phyloP scores from a whole-genome alignment of 2,329 filamentous ascomycete species.

The Nothophoma quercina region DNA sequence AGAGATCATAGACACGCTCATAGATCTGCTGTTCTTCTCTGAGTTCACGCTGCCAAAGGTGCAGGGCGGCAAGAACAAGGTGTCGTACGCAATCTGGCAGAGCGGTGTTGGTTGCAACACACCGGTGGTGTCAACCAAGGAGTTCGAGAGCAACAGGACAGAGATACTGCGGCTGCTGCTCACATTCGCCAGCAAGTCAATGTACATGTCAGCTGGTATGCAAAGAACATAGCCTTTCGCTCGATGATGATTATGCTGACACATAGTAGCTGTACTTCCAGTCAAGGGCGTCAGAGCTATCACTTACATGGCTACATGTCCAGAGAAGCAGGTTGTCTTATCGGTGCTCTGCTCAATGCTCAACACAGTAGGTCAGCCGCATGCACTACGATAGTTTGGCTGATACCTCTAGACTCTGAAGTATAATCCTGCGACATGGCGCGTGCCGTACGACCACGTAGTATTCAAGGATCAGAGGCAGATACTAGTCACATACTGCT shows the following conservation, averaged over 20 bases:
- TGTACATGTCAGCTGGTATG: constrained; percentile 84
- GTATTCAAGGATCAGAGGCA: constrained; percentile 92
- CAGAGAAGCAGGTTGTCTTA: constrained; percentile 90
- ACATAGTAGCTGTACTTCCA: constrained; percentile 68
- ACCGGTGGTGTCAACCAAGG: constrained; percentile 84
- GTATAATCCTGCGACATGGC: constrained; percentile 94
- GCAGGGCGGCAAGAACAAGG: constrained; percentile 75
- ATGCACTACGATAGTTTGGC: not conserved
- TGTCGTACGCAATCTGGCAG: constrained; percentile 96
- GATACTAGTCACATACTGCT: constrained; percentile 86
- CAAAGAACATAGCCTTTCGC: not conserved
- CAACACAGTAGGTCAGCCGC: constrained; percentile 76
- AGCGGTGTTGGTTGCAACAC: constrained; percentile 96
- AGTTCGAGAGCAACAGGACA: constrained; percentile 90
- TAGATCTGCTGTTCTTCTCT: constrained; percentile 90
- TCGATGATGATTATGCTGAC: constrained; percentile 18
- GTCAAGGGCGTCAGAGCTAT: constrained; percentile 83
- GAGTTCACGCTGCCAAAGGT: constrained; percentile 84
- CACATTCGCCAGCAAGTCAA: constrained; percentile 85
- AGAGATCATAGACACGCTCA: constrained; percentile 87
- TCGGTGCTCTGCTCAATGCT: constrained; percentile 90
- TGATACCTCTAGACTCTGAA: constrained; percentile 75
- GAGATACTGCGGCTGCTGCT: constrained; percentile 88
- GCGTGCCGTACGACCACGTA: constrained; percentile 90
- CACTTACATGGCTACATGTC: constrained; percentile 85